Conservation (phyloP, 2,329 filamentous ascomycete species). For the Hypoxylon sp. region DNA sequence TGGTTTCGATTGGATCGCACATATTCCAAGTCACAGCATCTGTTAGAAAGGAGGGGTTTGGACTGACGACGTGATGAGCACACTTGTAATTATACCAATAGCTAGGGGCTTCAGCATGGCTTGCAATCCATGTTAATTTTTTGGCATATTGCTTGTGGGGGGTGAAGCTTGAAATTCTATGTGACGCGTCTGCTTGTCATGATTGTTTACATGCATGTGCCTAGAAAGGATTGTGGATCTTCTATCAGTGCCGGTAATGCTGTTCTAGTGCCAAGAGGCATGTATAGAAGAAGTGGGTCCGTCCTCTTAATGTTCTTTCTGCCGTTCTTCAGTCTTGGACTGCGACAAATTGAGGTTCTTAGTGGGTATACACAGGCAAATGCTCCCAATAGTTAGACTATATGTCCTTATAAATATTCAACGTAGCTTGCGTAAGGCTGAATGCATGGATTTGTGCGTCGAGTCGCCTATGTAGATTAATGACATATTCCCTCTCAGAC, state of each 20-base stretch:
- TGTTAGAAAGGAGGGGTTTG: conserved; percentile 40
- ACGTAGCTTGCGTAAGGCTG: not conserved
- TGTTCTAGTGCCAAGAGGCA: conserved; percentile 45
- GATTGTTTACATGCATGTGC: conserved; percentile 48
- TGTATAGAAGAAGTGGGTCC: conserved; percentile 1
- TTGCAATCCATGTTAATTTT: conserved; percentile 29
- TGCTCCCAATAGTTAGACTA: not conserved
- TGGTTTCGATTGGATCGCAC: conserved; percentile 47
- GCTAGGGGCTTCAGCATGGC: conserved; percentile 34
- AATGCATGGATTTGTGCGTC: not conserved
- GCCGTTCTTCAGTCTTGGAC: not conserved
- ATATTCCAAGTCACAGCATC: conserved; percentile 46
- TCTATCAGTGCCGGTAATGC: conserved; percentile 45
- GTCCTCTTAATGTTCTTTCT: not conserved
- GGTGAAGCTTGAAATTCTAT: conserved; percentile 1
- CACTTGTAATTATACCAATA: conserved; percentile 56
- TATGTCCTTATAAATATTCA: not conserved
- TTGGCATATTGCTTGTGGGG: conserved; percentile 12
- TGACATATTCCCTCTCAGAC: too few species aligned
- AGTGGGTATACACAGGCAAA: conserved; percentile 1
- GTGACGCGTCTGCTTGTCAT: conserved; percentile 41
- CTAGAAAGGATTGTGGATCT: conserved; percentile 43
- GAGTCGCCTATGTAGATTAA: not conserved
- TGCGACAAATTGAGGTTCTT: not conserved
- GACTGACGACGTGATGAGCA: conserved; percentile 53